Base-by-base conservation (phyloP, 2,329 filamentous ascomycete genomes). In the Diaporthe eres region DNA sequence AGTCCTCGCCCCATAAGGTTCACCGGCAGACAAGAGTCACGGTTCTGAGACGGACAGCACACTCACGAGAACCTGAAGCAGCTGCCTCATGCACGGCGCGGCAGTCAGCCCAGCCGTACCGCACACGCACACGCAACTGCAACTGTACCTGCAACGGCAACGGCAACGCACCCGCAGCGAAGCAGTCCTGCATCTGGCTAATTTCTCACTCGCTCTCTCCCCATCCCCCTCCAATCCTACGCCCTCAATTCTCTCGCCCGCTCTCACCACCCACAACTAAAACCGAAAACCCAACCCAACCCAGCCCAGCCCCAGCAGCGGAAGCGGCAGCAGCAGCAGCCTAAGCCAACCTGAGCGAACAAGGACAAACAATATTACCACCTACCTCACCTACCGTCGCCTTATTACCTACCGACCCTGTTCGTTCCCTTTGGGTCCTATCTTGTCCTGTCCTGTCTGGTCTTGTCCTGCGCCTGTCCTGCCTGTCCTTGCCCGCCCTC, bases 161-260 rank as follows among this genome's bases (percentile, higher is more conserved):
- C 34, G 34, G 34, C 34, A 72, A 47, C 70, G 53, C 34, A n/a
- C 60, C 60, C 37, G 60, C 60, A 28, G 42, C 42, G 61, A 71
- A 53, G 71, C 28, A 74, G 75, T 51, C 75, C 67, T 72, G 61
- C 25, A 61, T 51, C 44, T 67, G n/a, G 47, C 76, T 77, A 77
- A 77, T 77, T 77, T 77, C 76, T 75, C 68, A 77, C 76, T 61
- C 63, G 31, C 55, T 44, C 75, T 67, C 63, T 49, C 28, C 60
- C 55, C 58, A 17, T 17, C 44, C 63, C 47, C 63, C 44, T 72
- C 53, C 70, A 47, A 60, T 60, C 70, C 70, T 68, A 51, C 65
- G 47, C 65, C 49, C 47, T 68, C 65, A 15, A 53, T 39, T 68
- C 34, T 39, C 65, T 53, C 73, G 49, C 51, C 70, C 39, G 51